Base-by-base conservation (phyloP, 345 rosid species). In the Camelina neglecta region DNA sequence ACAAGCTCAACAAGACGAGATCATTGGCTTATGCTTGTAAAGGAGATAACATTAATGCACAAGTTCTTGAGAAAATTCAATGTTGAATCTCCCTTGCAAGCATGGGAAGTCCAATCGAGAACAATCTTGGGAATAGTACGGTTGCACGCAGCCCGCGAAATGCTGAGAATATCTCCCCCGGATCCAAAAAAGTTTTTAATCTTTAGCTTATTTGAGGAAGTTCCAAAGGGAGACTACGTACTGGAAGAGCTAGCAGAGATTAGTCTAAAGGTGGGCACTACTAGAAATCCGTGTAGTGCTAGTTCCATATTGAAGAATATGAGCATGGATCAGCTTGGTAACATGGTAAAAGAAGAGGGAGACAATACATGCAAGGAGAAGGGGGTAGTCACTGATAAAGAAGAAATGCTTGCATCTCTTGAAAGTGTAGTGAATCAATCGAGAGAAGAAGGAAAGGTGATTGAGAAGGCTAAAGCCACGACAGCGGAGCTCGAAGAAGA, bases 1-100 rank as follows among this genome's bases (percentile, higher is more conserved):
- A 92, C 97, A 33, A 89, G 97, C 82, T 92, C 97, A 44, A 95
- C 96, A 0, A 92, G 99, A 77, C 84, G 97, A n/a, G 90, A 89
- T 62, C 97, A 88, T 67, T 92, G 97, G 99, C 90, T 92, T 26
- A 89, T 90, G 44, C 84, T 92, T 29, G 71, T 76, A 0, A 90
- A 85, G 73, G 97, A 95, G 72, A 53, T 95, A 63, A 79, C 87
- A 74, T 54, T 90, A 51, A 81, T 89, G 93, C 97, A 92, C 81
- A 84, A 79, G 15, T 95, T 95, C 81, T 72, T 92, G 51, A 82
- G 74, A 44, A 85, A 81, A 60, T 80, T 58, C 23, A 81, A 80
- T 31, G 81, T 86, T 73, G 83, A 88, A 69, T 55, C 76, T 75
- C 84, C 87, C 8, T 65, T 79, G 48, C 90, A 85, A 50, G 84